phyloP scores from a whole-genome alignment of 805 yeast species.

The Saturnispora diversa region DNA sequence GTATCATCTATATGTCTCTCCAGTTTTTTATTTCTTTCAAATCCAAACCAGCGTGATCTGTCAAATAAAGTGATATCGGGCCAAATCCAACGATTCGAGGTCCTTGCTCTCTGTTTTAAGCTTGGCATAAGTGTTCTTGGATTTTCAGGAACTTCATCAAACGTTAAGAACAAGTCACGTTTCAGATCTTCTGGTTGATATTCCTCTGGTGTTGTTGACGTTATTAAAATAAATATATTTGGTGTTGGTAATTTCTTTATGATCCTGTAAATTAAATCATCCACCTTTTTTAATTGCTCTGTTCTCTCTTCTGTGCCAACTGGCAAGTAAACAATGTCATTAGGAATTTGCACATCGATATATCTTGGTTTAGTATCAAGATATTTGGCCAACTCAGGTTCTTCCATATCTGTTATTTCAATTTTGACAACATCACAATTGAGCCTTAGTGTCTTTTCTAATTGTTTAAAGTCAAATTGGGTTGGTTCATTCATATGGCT shows the following conservation, averaged over 20 bases:
- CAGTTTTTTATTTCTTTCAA: conserved; percentile 44
- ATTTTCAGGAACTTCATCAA: conserved; percentile 28
- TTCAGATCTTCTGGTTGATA: conserved; percentile 18
- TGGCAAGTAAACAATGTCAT: conserved; percentile 31
- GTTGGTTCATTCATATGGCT: conserved; percentile 37
- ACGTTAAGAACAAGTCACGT: conserved; percentile 13
- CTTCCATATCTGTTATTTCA: conserved; percentile 31
- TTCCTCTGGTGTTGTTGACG: conserved; percentile 32
- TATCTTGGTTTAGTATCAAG: conserved; percentile 58
- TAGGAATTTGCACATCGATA: conserved; percentile 49
- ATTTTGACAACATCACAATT: conserved; percentile 42
- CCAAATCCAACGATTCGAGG: conserved; percentile 37
- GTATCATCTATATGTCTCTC: conserved; percentile 16
- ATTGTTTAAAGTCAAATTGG: conserved; percentile 16
- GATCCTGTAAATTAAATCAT: conserved; percentile 39
- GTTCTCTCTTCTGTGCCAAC: conserved; percentile 36
- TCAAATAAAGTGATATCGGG: conserved; percentile 46
- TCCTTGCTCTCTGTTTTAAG: conserved; percentile 19
- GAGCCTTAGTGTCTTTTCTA: conserved; percentile 7
- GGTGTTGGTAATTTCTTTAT: conserved; percentile 73
- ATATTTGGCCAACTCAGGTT: conserved; percentile 44
- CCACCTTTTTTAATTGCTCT: conserved; percentile 20
- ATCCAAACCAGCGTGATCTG: conserved; percentile 41
- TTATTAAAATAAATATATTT: conserved; percentile 49
- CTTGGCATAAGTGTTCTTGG: conserved; percentile 29